Percentiles rank a stretch among this genome's conserved stretches.
phyloP scores from a whole-genome alignment of 257 asterid species.

The Solanum piurae region DNA sequence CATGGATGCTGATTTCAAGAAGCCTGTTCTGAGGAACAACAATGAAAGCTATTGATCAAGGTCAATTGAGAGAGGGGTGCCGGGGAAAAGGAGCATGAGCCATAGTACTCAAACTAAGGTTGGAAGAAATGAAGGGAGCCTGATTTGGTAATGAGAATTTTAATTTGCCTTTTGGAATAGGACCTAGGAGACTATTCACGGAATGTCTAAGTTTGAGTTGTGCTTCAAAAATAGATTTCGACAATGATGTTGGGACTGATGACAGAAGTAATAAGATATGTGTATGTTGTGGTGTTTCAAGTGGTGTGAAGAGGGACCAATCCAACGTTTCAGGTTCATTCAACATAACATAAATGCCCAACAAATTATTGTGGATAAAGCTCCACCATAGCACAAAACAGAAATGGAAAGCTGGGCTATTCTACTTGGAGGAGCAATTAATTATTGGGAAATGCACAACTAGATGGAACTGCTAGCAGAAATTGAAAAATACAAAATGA shows the following conservation, averaged over 20 bases:
- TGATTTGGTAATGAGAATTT: constrained; percentile 50
- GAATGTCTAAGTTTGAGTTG: constrained; percentile 64
- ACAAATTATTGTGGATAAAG: too few relatives aligned
- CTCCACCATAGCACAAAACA: too few relatives aligned
- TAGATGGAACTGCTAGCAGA: too few relatives aligned
- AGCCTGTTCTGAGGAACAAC: constrained; percentile 19
- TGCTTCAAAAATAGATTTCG: constrained; percentile 36
- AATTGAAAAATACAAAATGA: too few relatives aligned
- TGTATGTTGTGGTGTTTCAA: too few relatives aligned
- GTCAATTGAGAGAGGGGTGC: constrained; percentile 7
- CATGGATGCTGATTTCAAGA: constrained; percentile 1
- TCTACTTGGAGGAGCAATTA: too few relatives aligned
- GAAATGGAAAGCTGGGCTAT: too few relatives aligned
- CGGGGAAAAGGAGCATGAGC: constrained; percentile 19
- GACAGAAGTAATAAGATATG: constrained; percentile 16
- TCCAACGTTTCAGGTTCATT: too few relatives aligned
- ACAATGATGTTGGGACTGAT: constrained; percentile 27
- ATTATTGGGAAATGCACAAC: too few relatives aligned
- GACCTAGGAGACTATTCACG: constrained; percentile 63
- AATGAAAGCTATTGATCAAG: constrained; percentile 14
- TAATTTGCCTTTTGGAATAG: constrained; percentile 58
- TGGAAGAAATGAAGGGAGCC: constrained; percentile 34
- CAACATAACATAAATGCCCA: too few relatives aligned
- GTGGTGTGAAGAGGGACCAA: too few relatives aligned
- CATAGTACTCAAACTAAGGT: constrained; percentile 11